Conservation (phyloP, 2,329 filamentous ascomycete species). For the Stachybotrys chlorohalonatus region DNA sequence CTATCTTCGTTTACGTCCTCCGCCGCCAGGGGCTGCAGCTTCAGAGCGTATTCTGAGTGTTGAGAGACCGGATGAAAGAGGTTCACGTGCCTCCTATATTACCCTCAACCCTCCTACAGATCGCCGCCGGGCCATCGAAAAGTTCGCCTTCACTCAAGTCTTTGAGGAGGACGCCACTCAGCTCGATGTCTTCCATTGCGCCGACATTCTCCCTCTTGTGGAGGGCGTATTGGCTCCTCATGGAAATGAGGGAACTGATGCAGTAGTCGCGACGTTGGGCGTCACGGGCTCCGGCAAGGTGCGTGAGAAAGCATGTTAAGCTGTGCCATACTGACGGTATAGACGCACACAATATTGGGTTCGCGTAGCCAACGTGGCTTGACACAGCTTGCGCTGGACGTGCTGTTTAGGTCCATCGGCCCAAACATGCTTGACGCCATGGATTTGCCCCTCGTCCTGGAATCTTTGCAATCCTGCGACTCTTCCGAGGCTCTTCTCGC, state of each 20-base stretch:
- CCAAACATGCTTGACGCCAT: conserved; percentile 58
- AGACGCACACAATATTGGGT: conserved; percentile 95
- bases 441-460: conserved; percentile 52
- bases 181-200: conserved; percentile 76
- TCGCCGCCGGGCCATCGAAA: conserved; percentile 79
- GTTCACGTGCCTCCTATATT: conserved; percentile 53
- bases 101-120: conserved; percentile 76
- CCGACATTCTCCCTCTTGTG: conserved; percentile 64
- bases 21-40: conserved; percentile 32
- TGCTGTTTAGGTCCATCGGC: conserved; percentile 76
- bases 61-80: conserved; percentile 42
- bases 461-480: conserved; percentile 69
- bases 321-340: not conserved
- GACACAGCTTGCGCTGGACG: conserved; percentile 83
- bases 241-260: conserved; percentile 75
- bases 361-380: conserved; percentile 79
- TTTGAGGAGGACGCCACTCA: conserved; percentile 83
- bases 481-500: conserved; percentile 71
- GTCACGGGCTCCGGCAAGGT: conserved; percentile 97
- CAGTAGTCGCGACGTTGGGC: conserved; percentile 80
- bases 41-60: conserved; percentile 70
- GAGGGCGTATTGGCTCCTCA: conserved; percentile 69
- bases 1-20: conserved; percentile 75
- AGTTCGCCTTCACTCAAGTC: conserved; percentile 88
- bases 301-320: not conserved